phyloP scores from a whole-genome alignment of 208 protist species.

The Leishmania turanica region DNA sequence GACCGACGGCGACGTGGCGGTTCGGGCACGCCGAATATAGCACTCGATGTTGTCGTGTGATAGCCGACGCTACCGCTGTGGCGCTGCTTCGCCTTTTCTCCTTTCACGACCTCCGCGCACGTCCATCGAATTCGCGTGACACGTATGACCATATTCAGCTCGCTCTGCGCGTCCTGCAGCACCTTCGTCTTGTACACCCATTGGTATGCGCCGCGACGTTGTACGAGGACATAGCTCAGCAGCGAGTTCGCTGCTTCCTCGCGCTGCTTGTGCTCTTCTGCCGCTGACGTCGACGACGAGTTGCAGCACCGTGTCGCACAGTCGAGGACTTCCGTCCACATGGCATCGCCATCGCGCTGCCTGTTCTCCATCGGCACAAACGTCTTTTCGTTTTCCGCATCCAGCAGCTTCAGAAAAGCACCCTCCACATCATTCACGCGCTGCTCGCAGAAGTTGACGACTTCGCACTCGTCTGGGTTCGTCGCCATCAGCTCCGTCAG shows the following conservation, averaged over 20 bases:
- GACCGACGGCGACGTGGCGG: not conserved
- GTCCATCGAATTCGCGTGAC: constrained; percentile 73
- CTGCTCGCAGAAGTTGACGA: constrained; percentile 92
- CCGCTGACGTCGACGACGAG: constrained; percentile 3
- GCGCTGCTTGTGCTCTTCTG: constrained; percentile 14
- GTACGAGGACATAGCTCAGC: constrained; percentile 32
- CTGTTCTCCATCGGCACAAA: constrained; percentile 16
- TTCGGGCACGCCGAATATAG: not conserved
- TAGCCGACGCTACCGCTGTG: not conserved
- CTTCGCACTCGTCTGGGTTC: constrained; percentile 55
- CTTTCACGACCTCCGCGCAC: not conserved
- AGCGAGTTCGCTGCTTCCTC: constrained; percentile 24
- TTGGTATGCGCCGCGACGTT: constrained; percentile 40
- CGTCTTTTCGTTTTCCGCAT: constrained; percentile 51
- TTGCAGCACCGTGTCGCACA: constrained; percentile 8
- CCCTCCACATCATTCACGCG: constrained; percentile 84
- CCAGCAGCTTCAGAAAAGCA: constrained; percentile 61
- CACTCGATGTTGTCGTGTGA: not conserved
- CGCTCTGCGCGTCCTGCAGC: constrained; percentile 55
- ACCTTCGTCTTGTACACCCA: constrained; percentile 54
- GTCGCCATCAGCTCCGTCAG: constrained; percentile 69
- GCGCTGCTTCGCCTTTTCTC: not conserved
- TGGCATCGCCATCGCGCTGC: constrained; percentile 15
- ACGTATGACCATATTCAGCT: constrained; percentile 68
- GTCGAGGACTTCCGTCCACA: constrained; percentile 17